Evolutionary conservation across 306 rosid species (phyloP), one percentile per base, ranked within the genome.

Genomic region (Cucurbita ficifolia): DNA sequence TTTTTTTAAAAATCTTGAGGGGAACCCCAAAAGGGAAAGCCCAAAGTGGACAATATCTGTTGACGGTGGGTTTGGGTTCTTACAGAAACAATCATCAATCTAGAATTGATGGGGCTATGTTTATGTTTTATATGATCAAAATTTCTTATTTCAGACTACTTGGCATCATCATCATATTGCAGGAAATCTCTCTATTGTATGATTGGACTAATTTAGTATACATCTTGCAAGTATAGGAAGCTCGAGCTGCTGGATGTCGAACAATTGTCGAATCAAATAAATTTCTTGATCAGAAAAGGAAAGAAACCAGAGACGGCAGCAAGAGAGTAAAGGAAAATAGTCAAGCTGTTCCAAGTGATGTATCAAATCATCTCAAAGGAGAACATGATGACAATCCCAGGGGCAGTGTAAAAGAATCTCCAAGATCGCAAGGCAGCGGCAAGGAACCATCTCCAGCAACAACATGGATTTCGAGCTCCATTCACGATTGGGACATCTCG

Each of bases 231-330:
- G 36, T 76, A 76, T 79, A 89, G 98, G 92, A 85, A 75, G 96
- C 96, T 75, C 89, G 87, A 82, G 80, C 84, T 73, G 89, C 92
- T 51, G 96, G 96, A 12, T 92, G 92, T 83, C 84, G 59, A 78
- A 88, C 89, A 48, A 85, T 85, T 54, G 84, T 79, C 0, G 90
- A 89, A 64, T 92, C 88, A 58, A 68, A 80, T 67, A 83, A 22
- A 74, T 90, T 85, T 75, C 70, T 85, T 70, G 86, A 82, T 76
- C 80, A 81, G 76, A 88, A 92, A 82, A 82, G 84, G 73, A 72
- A 77, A 72, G 91, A 83, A 77, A 77, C 71, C 19, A 88, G 82
- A 77, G 81, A 75, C 77, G 73, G 64, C 79, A 79, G 71, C 49
- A 62, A 72, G 52, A 86, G 74, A 74, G 52, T 70, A 0, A 80